Percentiles rank a stretch among this genome's conserved stretches.
Evolutionary conservation across 768 basidiomycete genomes (phyloP).

Genomic region (Stropharia rugosoannulata): DNA sequence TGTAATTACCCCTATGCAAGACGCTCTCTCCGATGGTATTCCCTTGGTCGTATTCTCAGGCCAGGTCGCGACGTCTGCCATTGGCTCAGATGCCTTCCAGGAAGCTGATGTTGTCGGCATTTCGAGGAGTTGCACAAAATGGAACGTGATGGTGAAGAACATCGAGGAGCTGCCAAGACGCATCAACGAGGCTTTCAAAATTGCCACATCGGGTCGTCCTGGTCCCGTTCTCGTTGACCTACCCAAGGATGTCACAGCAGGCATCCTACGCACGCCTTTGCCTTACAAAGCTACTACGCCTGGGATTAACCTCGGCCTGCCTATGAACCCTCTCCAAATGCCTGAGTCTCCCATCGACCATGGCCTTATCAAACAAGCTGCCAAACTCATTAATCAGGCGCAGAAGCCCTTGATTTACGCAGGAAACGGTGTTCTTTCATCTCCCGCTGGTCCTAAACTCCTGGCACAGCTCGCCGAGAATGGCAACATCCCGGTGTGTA

Average conservation of each 20-base stretch:
- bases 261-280: slow-evolving; percentile 81
- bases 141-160: slow-evolving; percentile 99
- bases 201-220: slow-evolving; percentile 94
- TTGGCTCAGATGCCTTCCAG: slow-evolving; percentile 99
- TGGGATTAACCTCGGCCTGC: slow-evolving; percentile 70
- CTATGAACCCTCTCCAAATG: slow-evolving; percentile 68
- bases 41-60: slow-evolving; percentile 95
- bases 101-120: slow-evolving; percentile 98
- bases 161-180: slow-evolving; percentile 91
- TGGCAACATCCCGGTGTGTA: slow-evolving; percentile 96
- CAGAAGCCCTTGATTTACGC: slow-evolving; percentile 92
- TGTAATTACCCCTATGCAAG: slow-evolving; percentile 97
- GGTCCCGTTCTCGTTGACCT: slow-evolving; percentile 98
- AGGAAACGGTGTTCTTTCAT: slow-evolving; percentile 86
- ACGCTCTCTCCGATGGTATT: slow-evolving; percentile 91
- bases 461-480: slow-evolving; percentile 74
- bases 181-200: slow-evolving; percentile 99
- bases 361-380: slow-evolving; percentile 76
- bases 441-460: slow-evolving; percentile 77
- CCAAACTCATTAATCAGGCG: slow-evolving; percentile 88
- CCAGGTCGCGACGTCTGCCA: slow-evolving; percentile 98
- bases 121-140: slow-evolving; percentile 96
- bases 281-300: slow-evolving; percentile 87
- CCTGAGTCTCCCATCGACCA: slow-evolving; percentile 59
- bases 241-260: slow-evolving; percentile 98